These are phyloP conservation scores for Saccharomyces pastorianus DNA, from an alignment of 1,139 yeast genomes.

Conservation along the genomic window DNA sequence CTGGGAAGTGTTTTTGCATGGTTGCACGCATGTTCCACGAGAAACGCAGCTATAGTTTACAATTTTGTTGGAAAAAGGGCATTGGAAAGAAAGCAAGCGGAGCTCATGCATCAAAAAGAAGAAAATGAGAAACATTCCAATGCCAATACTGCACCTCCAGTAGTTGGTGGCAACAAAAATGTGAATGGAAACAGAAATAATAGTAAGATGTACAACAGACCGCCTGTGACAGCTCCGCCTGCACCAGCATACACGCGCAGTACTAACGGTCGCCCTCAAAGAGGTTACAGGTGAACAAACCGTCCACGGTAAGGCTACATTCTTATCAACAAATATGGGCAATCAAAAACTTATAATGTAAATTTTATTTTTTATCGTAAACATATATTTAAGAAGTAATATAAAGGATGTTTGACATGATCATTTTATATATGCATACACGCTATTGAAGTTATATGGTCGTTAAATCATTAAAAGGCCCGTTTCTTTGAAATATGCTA, in stretches of 20 bases:
- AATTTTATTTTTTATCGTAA: background rate
- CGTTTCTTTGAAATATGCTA: background rate
- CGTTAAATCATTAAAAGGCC: slow-evolving; percentile 3
- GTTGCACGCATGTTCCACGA: slow-evolving; percentile 79
- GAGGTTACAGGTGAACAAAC: background rate
- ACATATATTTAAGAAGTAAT: background rate
- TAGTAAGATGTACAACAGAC: background rate
- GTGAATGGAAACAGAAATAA: background rate
- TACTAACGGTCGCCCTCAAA: background rate
- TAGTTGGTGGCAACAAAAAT: background rate
- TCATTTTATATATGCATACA: background rate
- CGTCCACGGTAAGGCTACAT: background rate
- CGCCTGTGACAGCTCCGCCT: background rate
- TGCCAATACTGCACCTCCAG: background rate
- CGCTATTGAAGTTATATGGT: background rate
- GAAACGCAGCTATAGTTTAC: slow-evolving; percentile 75
- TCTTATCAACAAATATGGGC: background rate
- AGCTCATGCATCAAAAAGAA: background rate
- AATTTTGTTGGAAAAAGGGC: slow-evolving; percentile 39
- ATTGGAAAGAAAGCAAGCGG: slow-evolving; percentile 25
- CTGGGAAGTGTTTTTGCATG: slow-evolving; percentile 71
- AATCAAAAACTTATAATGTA: background rate
- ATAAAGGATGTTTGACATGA: background rate
- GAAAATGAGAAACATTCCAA: slow-evolving; percentile 1
- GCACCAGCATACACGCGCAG: slow-evolving; percentile 1